phyloP scores from a whole-genome alignment of 2,329 filamentous ascomycete species.

The Endoconidiophora laricicola region DNA sequence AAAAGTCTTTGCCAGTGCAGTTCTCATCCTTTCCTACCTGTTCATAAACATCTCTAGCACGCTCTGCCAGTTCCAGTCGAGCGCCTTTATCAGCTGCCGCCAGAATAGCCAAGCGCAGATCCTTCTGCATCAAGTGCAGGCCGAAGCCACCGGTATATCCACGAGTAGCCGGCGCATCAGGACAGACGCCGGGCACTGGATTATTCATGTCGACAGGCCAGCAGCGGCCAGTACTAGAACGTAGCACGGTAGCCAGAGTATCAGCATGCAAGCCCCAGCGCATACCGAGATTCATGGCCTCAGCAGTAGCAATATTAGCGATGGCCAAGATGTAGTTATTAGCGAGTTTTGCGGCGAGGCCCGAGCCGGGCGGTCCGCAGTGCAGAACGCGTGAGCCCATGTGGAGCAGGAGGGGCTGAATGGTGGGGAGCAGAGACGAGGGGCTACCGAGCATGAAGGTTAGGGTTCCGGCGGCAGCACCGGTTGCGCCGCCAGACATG shows the following conservation, averaged over 20 bases:
- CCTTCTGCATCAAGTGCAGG: constrained; percentile 65
- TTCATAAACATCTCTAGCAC: constrained; percentile 51
- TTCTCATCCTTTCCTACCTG: constrained; percentile 41
- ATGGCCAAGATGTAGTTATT: constrained; percentile 95
- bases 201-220: constrained; percentile 97
- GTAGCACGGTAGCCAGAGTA: constrained; percentile 71
- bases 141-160: constrained; percentile 69
- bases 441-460: constrained; percentile 89
- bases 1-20: constrained; percentile 61
- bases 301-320: constrained; percentile 63
- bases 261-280: constrained; percentile 41
- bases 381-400: constrained; percentile 84
- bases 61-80: constrained; percentile 44
- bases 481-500: constrained; percentile 92
- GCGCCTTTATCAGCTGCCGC: constrained; percentile 53
- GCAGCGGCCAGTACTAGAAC: constrained; percentile 82
- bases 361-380: constrained; percentile 69
- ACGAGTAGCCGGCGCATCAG: constrained; percentile 54
- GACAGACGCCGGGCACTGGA: constrained; percentile 71
- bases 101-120: constrained; percentile 54
- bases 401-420: constrained; percentile 51
- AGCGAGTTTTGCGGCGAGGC: constrained; percentile 79
- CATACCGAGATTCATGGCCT: constrained; percentile 50
- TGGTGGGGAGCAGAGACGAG: constrained; percentile 35
- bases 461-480: constrained; percentile 69